These are phyloP conservation scores for Mycosphaerella arachidis DNA, from an alignment of 2,329 filamentous ascomycete genomes.

Conservation along the genomic window DNA sequence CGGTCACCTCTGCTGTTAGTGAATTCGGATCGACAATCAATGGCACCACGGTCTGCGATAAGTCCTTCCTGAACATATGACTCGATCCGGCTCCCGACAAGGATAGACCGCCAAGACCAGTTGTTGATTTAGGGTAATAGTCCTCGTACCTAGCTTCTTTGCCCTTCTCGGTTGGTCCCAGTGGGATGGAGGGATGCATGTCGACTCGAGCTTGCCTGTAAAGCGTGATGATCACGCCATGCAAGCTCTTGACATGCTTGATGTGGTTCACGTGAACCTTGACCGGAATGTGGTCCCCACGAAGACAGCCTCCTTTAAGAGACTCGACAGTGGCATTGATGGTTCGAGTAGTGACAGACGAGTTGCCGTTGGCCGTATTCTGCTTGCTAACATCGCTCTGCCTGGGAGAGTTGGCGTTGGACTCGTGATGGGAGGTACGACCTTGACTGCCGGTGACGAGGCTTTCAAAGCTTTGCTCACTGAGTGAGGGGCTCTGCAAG, in stretches of 20 bases:
- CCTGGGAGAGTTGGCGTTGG: slow-evolving; percentile 37
- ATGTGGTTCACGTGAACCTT: slow-evolving; percentile 81
- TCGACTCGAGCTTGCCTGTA: slow-evolving; percentile 90
- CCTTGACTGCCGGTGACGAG: slow-evolving; percentile 8
- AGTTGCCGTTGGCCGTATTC: slow-evolving; percentile 40
- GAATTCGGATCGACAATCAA: slow-evolving; percentile 80
- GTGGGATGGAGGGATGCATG: slow-evolving; percentile 61
- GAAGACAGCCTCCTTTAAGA: slow-evolving; percentile 74
- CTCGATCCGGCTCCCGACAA: slow-evolving; percentile 80
- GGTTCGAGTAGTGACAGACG: slow-evolving; percentile 56
- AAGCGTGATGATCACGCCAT: slow-evolving; percentile 87
- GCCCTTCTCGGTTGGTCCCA: slow-evolving; percentile 59
- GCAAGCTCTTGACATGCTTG: slow-evolving; percentile 82
- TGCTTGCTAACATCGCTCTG: slow-evolving; percentile 46
- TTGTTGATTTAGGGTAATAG: slow-evolving; percentile 80
- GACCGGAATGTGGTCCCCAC: slow-evolving; percentile 77
- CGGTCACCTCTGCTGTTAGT: slow-evolving; percentile 73
- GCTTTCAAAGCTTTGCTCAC: slow-evolving; percentile 44
- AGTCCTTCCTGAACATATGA: slow-evolving; percentile 91
- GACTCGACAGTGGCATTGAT: slow-evolving; percentile 85
- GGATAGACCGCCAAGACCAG: slow-evolving; percentile 79
- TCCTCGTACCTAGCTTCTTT: slow-evolving; percentile 72
- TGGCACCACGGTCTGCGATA: slow-evolving; percentile 82
- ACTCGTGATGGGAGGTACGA: slow-evolving; percentile 38
- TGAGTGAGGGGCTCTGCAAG: slow-evolving; percentile 42